Percentiles rank a stretch among this genome's conserved stretches.
Evolutionary conservation across 2,329 filamentous ascomycete genomes (phyloP).

Genomic region (Cytospora piceae): DNA sequence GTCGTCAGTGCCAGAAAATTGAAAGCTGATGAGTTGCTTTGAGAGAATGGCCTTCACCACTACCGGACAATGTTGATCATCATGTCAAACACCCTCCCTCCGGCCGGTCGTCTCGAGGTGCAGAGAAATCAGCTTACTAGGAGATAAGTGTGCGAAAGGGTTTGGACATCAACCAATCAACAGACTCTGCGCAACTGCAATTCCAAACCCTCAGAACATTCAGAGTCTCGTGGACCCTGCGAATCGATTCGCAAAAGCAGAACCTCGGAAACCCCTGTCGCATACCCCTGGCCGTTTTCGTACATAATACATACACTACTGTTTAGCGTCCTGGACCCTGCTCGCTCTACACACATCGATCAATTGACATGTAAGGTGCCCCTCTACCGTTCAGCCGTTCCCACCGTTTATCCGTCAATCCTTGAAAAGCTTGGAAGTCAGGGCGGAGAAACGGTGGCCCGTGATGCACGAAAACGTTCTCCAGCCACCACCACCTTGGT

Average conservation of each 20-base stretch:
- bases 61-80: neutral
- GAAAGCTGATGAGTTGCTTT: neutral
- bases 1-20: neutral
- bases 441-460: conserved; percentile 13
- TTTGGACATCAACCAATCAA: conserved; percentile 14
- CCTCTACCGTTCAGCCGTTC: neutral
- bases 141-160: neutral
- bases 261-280: neutral
- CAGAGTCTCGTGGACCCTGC: conserved; percentile 14
- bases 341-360: too few relatives aligned
- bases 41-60: neutral
- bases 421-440: too few relatives aligned
- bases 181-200: conserved; percentile 12
- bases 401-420: neutral
- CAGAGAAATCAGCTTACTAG: neutral
- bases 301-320: neutral
- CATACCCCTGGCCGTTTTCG: neutral
- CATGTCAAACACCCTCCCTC: conserved; percentile 4
- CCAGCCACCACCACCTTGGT: conserved; percentile 2
- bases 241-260: conserved; percentile 14
- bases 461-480: conserved; percentile 10
- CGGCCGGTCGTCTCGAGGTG: conserved; percentile 5
- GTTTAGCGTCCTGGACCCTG: neutral
- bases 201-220: conserved; percentile 12
- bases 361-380: too few relatives aligned